These are phyloP conservation scores for Candida sp. DNA, from an alignment of 1,139 yeast species.

Conservation along the genomic window DNA sequence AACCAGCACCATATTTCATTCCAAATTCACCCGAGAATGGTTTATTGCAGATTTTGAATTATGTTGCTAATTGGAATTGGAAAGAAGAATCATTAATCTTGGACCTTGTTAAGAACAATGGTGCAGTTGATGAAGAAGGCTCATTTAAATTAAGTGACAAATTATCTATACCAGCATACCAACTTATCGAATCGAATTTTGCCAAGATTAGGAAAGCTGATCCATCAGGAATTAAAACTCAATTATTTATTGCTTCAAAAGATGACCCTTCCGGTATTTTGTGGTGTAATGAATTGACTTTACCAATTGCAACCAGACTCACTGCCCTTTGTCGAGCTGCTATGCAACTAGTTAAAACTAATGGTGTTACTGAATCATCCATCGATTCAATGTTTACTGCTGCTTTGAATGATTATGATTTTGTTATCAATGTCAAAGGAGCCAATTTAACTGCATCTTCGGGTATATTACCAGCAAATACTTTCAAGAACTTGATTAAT, in stretches of 20 bases:
- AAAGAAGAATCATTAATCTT: conserved; percentile 78
- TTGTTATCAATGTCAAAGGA: conserved; percentile 59
- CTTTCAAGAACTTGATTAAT: conserved; percentile 63
- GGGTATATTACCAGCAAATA: conserved; percentile 53
- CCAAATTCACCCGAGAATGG: conserved; percentile 84
- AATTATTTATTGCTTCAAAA: conserved; percentile 77
- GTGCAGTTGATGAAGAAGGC: conserved; percentile 18
- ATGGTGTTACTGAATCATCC: conserved; percentile 43
- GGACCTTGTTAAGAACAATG: conserved; percentile 60
- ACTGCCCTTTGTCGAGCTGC: conserved; percentile 88
- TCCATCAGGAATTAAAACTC: conserved; percentile 77
- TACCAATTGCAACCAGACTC: conserved; percentile 82
- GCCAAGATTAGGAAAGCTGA: conserved; percentile 66
- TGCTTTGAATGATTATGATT: conserved; percentile 80
- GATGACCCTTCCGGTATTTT: conserved; percentile 80
- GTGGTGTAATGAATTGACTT: conserved; percentile 71
- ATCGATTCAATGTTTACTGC: conserved; percentile 69
- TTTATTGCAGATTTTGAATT: conserved; percentile 68
- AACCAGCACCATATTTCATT: conserved; percentile 74
- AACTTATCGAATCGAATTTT: conserved; percentile 62
- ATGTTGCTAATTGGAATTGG: conserved; percentile 91
- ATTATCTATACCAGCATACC: conserved; percentile 59
- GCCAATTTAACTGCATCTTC: conserved; percentile 41
- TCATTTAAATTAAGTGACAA: conserved; percentile 51
- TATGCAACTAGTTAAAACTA: conserved; percentile 43